Conservation (phyloP, 176 grass and related monocot species). For the Pontederia crassipes region DNA sequence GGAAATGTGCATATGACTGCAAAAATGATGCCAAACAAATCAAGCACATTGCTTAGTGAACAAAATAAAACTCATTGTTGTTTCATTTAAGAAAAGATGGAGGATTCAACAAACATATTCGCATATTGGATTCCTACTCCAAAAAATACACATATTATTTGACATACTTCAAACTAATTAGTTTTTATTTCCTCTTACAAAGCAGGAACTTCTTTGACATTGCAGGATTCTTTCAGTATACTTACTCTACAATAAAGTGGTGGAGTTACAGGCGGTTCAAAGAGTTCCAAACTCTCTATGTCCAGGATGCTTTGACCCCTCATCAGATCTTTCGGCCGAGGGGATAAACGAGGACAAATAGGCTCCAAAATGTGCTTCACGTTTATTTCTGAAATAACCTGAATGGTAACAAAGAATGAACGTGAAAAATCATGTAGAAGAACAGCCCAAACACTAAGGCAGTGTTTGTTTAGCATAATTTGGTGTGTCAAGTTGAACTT, state of each 20-base stretch:
- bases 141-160: not conserved
- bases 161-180: too few relatives aligned
- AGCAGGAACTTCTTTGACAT: too few relatives aligned
- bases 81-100: not conserved
- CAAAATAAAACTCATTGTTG: not conserved
- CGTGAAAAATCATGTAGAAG: too few relatives aligned
- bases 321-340: not conserved
- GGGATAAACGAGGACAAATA: slow-evolving; percentile 19
- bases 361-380: not conserved
- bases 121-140: too few relatives aligned
- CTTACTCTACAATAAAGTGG: slow-evolving; percentile 26
- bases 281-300: not conserved
- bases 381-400: slow-evolving; percentile 15
- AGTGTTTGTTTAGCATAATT: too few relatives aligned
- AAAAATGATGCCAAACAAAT: not conserved
- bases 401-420: slow-evolving; percentile 5
- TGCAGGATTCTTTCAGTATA: not conserved
- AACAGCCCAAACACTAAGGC: too few relatives aligned
- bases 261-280: slow-evolving; percentile 14
- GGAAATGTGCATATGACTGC: slow-evolving; percentile 29
- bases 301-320: slow-evolving; percentile 11
- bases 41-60: not conserved
- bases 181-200: too few relatives aligned
- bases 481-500: too few relatives aligned
- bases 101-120: not conserved